Conservation (phyloP, 1,284 basidiomycete genomes). For the Chondrostereum purpureum region DNA sequence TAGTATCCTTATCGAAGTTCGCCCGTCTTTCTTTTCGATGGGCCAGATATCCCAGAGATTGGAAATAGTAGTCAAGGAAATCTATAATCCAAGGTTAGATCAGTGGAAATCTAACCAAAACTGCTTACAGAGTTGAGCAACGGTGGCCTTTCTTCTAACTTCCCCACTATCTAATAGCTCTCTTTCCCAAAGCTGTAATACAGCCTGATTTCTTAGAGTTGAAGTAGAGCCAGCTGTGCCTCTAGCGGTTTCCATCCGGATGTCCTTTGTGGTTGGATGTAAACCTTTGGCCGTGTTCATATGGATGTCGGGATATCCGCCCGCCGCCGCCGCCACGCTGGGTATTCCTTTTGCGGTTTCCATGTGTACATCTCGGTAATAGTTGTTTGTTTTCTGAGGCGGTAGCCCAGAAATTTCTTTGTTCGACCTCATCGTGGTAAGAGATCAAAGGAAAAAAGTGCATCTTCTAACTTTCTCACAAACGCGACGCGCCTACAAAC, state of each 20-base stretch:
- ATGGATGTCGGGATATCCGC: slow-evolving; percentile 46
- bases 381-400: not conserved
- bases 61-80: slow-evolving; percentile 94
- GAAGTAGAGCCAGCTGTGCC: slow-evolving; percentile 43
- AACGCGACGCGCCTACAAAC: no score
- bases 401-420: not conserved
- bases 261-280: slow-evolving; percentile 39
- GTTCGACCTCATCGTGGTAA: no score
- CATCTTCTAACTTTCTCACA: no score
- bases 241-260: slow-evolving; percentile 63
- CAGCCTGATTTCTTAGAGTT: slow-evolving; percentile 42
- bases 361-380: slow-evolving; percentile 56
- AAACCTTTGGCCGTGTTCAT: slow-evolving; percentile 63
- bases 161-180: slow-evolving; percentile 79
- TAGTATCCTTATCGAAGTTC: slow-evolving; percentile 80
- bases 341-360: slow-evolving; percentile 56
- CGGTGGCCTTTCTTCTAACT: slow-evolving; percentile 88
- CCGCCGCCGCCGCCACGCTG: slow-evolving; percentile 17
- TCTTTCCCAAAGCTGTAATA: slow-evolving; percentile 76
- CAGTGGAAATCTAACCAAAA: no score
- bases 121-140: slow-evolving; percentile 90
- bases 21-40: slow-evolving; percentile 76
- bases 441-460: no score
- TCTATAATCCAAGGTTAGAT: no score
- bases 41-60: slow-evolving; percentile 82